Conservation (phyloP, 768 basidiomycete genomes). For the Fibroporia radiculosa region DNA sequence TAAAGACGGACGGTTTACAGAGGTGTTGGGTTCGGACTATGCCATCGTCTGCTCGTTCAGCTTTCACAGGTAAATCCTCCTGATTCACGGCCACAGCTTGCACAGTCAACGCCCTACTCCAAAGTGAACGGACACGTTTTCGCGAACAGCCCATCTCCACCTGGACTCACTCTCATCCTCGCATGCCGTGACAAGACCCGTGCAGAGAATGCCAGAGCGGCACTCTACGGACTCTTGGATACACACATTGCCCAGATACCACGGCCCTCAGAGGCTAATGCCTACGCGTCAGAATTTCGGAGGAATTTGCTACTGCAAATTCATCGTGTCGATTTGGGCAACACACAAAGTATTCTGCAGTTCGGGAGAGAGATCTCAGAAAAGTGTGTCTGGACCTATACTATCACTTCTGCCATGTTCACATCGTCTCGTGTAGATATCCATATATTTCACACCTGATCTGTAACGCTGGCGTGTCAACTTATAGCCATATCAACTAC, state of each 20-base stretch:
- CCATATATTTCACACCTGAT: constrained; percentile 77
- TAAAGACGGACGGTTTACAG: constrained; percentile 28
- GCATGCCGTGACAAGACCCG: constrained; percentile 66
- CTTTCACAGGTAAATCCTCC: constrained; percentile 43
- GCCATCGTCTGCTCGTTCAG: constrained; percentile 68
- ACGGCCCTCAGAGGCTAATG: constrained; percentile 32
- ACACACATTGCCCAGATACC: constrained; percentile 36
- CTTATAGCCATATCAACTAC: constrained; percentile 51
- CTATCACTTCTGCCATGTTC: not conserved
- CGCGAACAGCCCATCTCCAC: constrained; percentile 24
- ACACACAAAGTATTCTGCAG: constrained; percentile 48
- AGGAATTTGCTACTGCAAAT: constrained; percentile 53
- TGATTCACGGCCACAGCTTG: constrained; percentile 42
- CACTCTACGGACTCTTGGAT: constrained; percentile 49
- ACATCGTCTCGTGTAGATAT: constrained; percentile 39
- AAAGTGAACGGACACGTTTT: constrained; percentile 10
- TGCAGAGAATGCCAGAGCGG: constrained; percentile 52
- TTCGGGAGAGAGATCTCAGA: constrained; percentile 48
- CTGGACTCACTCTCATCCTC: constrained; percentile 67
- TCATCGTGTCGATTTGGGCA: constrained; percentile 56
- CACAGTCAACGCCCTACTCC: constrained; percentile 11
- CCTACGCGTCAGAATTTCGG: constrained; percentile 49
- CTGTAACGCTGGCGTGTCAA: constrained; percentile 70
- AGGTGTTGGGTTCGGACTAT: constrained; percentile 79
- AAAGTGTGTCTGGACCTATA: constrained; percentile 53